A percentile compares a stretch with the other conserved stretches of the same genome.
These are phyloP conservation scores for Chaetomium fimeti DNA, from an alignment of 495 filamentous ascomycete species.

Conservation along the genomic window DNA sequence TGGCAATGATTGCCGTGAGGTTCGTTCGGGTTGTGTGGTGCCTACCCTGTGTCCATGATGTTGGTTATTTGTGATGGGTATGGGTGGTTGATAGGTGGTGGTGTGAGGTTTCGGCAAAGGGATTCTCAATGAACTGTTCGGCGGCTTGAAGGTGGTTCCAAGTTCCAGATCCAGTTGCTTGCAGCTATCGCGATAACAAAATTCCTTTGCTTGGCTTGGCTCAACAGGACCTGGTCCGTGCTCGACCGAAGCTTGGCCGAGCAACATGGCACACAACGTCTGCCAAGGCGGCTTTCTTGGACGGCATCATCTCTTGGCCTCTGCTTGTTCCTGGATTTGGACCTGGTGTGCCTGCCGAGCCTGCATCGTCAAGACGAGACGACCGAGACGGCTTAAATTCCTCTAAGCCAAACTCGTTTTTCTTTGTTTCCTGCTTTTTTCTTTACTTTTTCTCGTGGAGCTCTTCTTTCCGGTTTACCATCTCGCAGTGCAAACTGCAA, in stretches of 20 bases:
- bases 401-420: too few species aligned
- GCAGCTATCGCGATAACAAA: conserved; percentile 24
- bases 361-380: too few species aligned
- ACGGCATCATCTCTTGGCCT: too few species aligned
- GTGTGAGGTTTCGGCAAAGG: background rate
- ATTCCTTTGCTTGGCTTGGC: conserved; percentile 4
- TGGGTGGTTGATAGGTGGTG: background rate
- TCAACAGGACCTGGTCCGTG: conserved; percentile 9
- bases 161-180: background rate
- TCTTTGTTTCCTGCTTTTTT: too few species aligned
- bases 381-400: too few species aligned
- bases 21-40: background rate
- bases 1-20: background rate
- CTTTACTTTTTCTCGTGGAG: too few species aligned
- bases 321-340: too few species aligned
- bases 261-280: background rate
- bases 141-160: conserved; percentile 6
- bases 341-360: too few species aligned
- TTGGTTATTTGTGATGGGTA: background rate
- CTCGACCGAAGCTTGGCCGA: background rate
- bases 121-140: background rate
- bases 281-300: too few species aligned
- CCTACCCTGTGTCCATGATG: conserved; percentile 24
- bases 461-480: too few species aligned
- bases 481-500: too few species aligned